These are phyloP conservation scores for Chlorophyllum brunneum DNA, from an alignment of 768 basidiomycete genomes.

Conservation along the genomic window DNA sequence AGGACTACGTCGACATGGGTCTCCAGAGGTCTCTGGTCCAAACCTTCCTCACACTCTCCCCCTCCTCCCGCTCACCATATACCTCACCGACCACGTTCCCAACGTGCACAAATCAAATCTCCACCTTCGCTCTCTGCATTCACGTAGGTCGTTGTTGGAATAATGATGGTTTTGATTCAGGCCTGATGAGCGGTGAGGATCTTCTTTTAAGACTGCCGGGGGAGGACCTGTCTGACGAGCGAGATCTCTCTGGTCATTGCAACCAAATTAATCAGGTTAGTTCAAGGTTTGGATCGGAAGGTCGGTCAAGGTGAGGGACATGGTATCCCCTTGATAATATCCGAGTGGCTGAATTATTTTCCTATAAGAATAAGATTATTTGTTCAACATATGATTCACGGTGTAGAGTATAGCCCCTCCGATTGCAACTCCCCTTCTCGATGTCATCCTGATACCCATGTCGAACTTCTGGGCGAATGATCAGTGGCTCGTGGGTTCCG, in stretches of 20 bases:
- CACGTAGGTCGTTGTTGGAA: slow-evolving; percentile 82
- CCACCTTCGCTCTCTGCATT: slow-evolving; percentile 96
- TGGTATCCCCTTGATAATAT: too few species aligned
- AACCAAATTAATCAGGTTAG: slow-evolving; percentile 23
- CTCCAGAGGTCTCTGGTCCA: too few species aligned
- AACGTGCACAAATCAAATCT: slow-evolving; percentile 93
- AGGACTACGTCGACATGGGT: too few species aligned
- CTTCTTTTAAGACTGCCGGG: slow-evolving; percentile 92
- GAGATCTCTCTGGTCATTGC: slow-evolving; percentile 99
- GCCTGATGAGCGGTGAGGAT: slow-evolving; percentile 96
- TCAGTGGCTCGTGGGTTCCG: too few species aligned
- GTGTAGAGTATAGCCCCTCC: neutral
- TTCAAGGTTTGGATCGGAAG: too few species aligned
- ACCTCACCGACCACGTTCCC: slow-evolving; percentile 89
- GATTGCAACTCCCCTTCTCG: too few species aligned
- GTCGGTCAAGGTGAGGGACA: too few species aligned
- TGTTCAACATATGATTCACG: neutral
- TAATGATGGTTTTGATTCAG: slow-evolving; percentile 89
- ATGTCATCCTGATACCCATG: neutral
- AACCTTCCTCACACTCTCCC: slow-evolving; percentile 4
- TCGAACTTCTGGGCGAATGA: neutral
- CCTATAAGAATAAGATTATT: neutral
- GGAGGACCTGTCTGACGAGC: slow-evolving; percentile 91
- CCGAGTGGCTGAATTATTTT: too few species aligned
- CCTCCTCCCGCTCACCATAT: slow-evolving; percentile 48